Evolutionary conservation across 306 rosid species (phyloP).

Genomic region (Trifolium pratense): DNA sequence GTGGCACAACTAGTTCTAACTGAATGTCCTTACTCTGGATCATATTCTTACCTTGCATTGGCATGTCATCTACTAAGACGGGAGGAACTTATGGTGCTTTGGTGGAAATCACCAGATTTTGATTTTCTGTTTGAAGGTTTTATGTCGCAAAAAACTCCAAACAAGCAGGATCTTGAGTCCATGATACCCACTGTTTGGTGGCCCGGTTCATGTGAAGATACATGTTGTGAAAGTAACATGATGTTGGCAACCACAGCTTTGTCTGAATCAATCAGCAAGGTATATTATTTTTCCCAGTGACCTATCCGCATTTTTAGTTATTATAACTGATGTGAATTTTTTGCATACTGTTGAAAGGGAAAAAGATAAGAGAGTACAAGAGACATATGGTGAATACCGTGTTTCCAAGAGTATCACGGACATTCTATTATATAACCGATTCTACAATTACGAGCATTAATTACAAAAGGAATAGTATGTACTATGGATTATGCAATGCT

Average conservation of each 20-base stretch:
- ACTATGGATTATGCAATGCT: too few relatives aligned
- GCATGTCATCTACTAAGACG: constrained; percentile 79
- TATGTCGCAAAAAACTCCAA: constrained; percentile 82
- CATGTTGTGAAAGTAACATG: constrained; percentile 77
- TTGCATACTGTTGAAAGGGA: neutral
- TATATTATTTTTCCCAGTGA: constrained; percentile 40
- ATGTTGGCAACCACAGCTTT: constrained; percentile 79
- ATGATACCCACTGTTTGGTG: constrained; percentile 97
- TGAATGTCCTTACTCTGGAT: constrained; percentile 90
- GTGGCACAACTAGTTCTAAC: constrained; percentile 63
- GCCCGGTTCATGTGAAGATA: constrained; percentile 92
- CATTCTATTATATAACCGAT: too few relatives aligned
- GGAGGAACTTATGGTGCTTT: constrained; percentile 87
- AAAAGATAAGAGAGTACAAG: too few relatives aligned
- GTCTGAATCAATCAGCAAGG: constrained; percentile 86
- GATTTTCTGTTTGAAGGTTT: constrained; percentile 90
- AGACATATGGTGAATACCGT: too few relatives aligned
- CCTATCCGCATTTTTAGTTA: constrained; percentile 35
- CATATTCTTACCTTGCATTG: constrained; percentile 87
- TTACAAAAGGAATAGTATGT: too few relatives aligned
- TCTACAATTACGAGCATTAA: too few relatives aligned
- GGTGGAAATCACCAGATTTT: constrained; percentile 94
- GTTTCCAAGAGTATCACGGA: too few relatives aligned
- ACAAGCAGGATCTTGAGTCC: constrained; percentile 89
- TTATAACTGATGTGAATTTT: constrained; percentile 22